Conservation (phyloP, 2,329 filamentous ascomycete species). For the Cercospora berteroae region DNA sequence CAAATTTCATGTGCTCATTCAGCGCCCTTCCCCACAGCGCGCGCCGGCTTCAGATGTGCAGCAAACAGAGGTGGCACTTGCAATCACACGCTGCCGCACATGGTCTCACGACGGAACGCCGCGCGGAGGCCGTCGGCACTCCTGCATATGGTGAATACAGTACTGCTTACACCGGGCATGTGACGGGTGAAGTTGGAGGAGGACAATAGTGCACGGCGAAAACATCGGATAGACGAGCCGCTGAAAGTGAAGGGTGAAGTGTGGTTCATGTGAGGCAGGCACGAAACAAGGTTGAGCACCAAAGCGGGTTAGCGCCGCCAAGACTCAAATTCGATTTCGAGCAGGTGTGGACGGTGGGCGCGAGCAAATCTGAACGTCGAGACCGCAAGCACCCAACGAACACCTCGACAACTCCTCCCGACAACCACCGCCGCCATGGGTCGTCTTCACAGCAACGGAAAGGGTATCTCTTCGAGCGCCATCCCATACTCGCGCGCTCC, state of each 20-base stretch:
- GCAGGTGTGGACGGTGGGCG: neutral
- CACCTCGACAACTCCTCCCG: constrained; percentile 17
- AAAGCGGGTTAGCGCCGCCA: constrained; percentile 1
- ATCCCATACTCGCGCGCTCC: constrained; percentile 93
- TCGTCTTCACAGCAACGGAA: constrained; percentile 98
- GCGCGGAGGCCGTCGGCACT: neutral
- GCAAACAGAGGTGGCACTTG: constrained; percentile 5
- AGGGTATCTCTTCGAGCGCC: constrained; percentile 95
- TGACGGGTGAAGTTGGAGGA: neutral
- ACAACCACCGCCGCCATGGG: constrained; percentile 65
- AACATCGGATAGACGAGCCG: neutral
- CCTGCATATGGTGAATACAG: neutral
- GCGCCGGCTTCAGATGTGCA: neutral
- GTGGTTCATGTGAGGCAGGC: neutral
- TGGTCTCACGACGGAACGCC: constrained; percentile 7
- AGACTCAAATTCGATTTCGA: constrained; percentile 3
- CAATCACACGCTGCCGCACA: constrained; percentile 10
- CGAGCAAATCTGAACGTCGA: neutral
- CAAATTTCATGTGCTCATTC: neutral
- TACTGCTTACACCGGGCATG: neutral
- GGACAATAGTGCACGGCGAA: neutral
- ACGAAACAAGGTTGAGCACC: neutral
- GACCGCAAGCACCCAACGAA: constrained; percentile 5
- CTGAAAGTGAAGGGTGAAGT: constrained; percentile 2
- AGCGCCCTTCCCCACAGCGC: neutral